A percentile compares a stretch with the other conserved stretches of the same genome.
Conservation (phyloP, 2,329 filamentous ascomycete genomes). For the Alternaria conjuncta region DNA sequence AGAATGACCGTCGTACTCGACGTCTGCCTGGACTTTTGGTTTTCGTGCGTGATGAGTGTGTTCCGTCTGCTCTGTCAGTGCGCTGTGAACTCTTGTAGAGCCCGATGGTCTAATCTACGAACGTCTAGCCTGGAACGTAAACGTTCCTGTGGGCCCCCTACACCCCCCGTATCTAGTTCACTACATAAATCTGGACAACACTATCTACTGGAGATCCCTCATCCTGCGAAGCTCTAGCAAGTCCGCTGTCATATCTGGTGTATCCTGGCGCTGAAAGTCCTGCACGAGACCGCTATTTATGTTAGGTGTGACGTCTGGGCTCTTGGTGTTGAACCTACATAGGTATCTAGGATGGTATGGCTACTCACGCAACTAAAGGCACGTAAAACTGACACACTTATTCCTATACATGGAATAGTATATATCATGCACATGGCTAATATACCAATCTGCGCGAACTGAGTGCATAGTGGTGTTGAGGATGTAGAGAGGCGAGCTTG, state of each 20-base stretch:
- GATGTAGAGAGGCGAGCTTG: too few relatives aligned
- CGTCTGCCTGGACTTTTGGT: constrained; percentile 22
- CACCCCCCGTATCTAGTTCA: constrained; percentile 7
- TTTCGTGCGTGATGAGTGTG: constrained; percentile 25
- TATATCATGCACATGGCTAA: too few relatives aligned
- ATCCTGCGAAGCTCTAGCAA: constrained; percentile 5
- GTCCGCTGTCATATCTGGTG: constrained; percentile 7
- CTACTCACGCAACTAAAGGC: background rate
- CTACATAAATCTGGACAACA: constrained; percentile 13
- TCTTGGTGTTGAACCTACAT: constrained; percentile 10
- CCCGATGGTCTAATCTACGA: constrained; percentile 8
- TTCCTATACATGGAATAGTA: too few relatives aligned
- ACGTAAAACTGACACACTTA: too few relatives aligned
- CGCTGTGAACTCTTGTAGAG: constrained; percentile 20
- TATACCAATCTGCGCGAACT: too few relatives aligned
- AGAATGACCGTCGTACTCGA: constrained; percentile 18
- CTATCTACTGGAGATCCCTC: constrained; percentile 8
- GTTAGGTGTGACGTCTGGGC: constrained; percentile 11
- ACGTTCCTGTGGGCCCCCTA: constrained; percentile 9
- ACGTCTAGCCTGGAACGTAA: constrained; percentile 9
- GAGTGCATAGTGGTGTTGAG: too few relatives aligned
- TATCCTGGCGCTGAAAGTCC: constrained; percentile 14
- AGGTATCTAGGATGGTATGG: constrained; percentile 5
- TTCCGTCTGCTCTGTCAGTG: constrained; percentile 22
- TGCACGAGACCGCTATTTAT: constrained; percentile 15